Evolutionary conservation across 192 early-diverging fungal species (phyloP), one percentile per base, ranked within the genome.

Genomic region (Umbelopsis isabellina): DNA sequence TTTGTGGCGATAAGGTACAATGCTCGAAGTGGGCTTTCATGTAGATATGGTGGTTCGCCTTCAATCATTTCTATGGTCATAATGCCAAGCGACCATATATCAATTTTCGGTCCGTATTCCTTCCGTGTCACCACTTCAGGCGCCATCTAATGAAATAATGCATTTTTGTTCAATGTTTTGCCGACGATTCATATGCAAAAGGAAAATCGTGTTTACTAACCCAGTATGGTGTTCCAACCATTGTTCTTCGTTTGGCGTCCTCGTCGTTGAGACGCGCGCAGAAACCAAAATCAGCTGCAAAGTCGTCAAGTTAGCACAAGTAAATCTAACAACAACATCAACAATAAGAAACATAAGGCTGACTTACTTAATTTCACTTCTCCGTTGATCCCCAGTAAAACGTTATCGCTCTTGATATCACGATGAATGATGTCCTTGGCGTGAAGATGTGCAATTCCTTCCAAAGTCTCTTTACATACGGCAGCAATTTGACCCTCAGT

Each of bases 41-140:
- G 91, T 49, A 98, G 79, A 80, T 98, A 98, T 20, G 97, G 97
- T 61, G 97, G 97, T 74, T 98, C 94, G 16, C 95, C 95, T 80
- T 98, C 97, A 49, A 97, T 80, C 95, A 97, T 97, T 77, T 98
- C 97, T 65, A 98, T 97, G 18, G 92, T 91, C 93, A 98, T 94
- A 80, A 98, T 97, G 6, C 97, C 97, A 35, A 97, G 78, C n/a
- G 94, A 96, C 97, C 97, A 98, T 45, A 98, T 90, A 76, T 98
- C 97, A 44, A 97, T 93, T 76, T 96, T 95, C 58, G 90, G 81
- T 10, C 91, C 92, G 74, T 98, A 98, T 73, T 94, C 92, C 78
- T 94, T 92, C 47, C 91, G 89, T 65, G 85, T 93, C 22, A 98
- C 94, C 2, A 98, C 95, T 79, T 98, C 97, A 23, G 97, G 97